These are phyloP conservation scores for Hypoxylon fragiforme DNA, from an alignment of 495 filamentous ascomycete species.

Conservation along the genomic window DNA sequence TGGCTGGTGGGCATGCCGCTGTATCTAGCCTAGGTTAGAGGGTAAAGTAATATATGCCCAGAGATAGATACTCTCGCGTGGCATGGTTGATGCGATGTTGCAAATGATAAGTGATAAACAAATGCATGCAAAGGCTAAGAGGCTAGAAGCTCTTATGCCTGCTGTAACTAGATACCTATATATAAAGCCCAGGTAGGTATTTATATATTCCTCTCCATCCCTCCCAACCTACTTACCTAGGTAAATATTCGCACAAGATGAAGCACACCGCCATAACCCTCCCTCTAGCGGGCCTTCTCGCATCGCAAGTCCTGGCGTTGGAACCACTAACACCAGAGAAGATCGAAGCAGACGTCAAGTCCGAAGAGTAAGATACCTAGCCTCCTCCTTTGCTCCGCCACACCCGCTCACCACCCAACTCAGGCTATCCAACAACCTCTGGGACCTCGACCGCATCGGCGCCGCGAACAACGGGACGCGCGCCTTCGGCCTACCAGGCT, in stretches of 20 bases:
- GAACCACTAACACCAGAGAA: slow-evolving; percentile 33
- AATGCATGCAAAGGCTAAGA: too few species aligned
- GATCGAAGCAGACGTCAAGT: slow-evolving; percentile 36
- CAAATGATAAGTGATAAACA: too few species aligned
- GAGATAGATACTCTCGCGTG: too few species aligned
- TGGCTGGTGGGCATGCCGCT: too few species aligned
- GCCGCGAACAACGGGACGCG: slow-evolving; percentile 36
- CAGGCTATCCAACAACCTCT: slow-evolving; percentile 41
- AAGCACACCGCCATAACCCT: slow-evolving; percentile 5
- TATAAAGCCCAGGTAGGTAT: too few species aligned
- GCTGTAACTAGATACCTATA: too few species aligned
- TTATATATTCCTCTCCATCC: too few species aligned
- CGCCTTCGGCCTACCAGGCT: slow-evolving; percentile 46
- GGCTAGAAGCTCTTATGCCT: too few species aligned
- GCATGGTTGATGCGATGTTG: too few species aligned
- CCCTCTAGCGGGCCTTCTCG: slow-evolving; percentile 17
- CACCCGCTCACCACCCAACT: slow-evolving; percentile 7
- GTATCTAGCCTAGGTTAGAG: too few species aligned
- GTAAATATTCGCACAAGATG: not conserved
- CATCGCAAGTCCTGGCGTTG: slow-evolving; percentile 17
- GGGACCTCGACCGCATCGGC: slow-evolving; percentile 40
- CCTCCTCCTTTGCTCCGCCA: not conserved
- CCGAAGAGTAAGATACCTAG: slow-evolving; percentile 27
- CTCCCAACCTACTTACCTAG: too few species aligned
- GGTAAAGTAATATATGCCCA: too few species aligned